A percentile compares a stretch with the other conserved stretches of the same genome.
phyloP scores from a whole-genome alignment of 108 stramenopile species.

The Pseudonitzschia multistriata region DNA sequence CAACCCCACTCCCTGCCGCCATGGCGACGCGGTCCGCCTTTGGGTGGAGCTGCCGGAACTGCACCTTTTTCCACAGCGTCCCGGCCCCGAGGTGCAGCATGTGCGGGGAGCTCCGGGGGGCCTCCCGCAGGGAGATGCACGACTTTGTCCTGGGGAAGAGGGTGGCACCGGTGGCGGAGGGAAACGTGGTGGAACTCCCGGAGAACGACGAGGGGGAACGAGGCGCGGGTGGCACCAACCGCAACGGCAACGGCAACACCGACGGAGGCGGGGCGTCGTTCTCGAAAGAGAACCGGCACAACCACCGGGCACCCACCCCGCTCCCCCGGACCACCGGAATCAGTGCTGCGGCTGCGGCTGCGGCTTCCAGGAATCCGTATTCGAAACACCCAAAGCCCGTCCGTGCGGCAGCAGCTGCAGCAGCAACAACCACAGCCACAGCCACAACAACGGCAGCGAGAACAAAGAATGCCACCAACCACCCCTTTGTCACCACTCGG shows the following conservation, averaged over 20 bases:
- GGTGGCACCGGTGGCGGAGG: neutral
- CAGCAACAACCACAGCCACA: no score
- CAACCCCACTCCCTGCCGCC: no score
- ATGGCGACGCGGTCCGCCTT: neutral
- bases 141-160: constrained; percentile 48
- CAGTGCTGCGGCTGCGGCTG: neutral
- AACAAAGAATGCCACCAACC: neutral
- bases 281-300: constrained; percentile 14
- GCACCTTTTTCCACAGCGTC: constrained; percentile 64
- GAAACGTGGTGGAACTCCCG: constrained; percentile 14
- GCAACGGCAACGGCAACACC: constrained; percentile 18
- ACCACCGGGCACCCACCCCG: neutral
- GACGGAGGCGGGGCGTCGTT: neutral
- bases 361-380: neutral
- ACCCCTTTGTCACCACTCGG: neutral
- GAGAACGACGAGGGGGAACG: neutral
- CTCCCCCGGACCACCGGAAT: neutral
- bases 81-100: constrained; percentile 67
- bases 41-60: constrained; percentile 24
- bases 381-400: neutral
- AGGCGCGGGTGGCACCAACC: neutral
- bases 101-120: constrained; percentile 63
- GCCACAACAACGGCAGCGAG: neutral
- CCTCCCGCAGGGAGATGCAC: constrained; percentile 52
- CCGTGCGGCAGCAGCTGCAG: neutral